Base-by-base conservation (phyloP, 2,329 filamentous ascomycete species). In the Juglanconis sp. region DNA sequence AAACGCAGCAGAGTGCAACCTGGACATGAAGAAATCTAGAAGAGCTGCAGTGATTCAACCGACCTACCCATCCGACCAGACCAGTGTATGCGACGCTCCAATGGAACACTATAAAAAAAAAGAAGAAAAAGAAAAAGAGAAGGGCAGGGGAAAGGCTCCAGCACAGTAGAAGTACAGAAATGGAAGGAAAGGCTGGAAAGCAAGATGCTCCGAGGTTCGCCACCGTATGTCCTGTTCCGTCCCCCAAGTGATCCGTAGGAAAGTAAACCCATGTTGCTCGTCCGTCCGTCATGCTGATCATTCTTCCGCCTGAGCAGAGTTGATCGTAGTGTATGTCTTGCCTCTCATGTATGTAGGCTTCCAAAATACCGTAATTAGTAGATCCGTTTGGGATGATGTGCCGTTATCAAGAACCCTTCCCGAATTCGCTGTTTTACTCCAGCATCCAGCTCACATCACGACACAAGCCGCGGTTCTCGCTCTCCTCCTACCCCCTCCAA, bases 401-500 rank as follows among this genome's bases (percentile, higher is more conserved):
- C 17, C 17, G 17, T 24, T 24, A 24, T 24, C 17, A 2, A 24
- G 17, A 24, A 24, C 17, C 17, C 17, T 24, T 24, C 17, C 17
- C 2, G 17, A 24, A 24, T 24, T 24, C 17, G 17, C 17, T 24
- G 17, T 2, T 24, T 24, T 24, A 8, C 31, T 4, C 10, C n/a
- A 46, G 10, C 4, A 8, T 32, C n/a, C 46, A 32, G 3, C 46
- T 66, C 60, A 69, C 67, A 69, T 69, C 24, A 69, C 64, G 6
- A 55, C 47, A 56, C 68, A 69, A 36, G 50, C 65, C 35, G 63
- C 65, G 5, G 67, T 67, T 59, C 67, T 63, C 31, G 69, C 68
- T 60, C 70, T 67, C 59, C 66, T 90, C 67, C 87, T 80, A 15
- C 87, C 87, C 60, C 86, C 81, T 61, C 86, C 81, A 42, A 86